Evolutionary conservation across 495 filamentous ascomycete species (phyloP).

Genomic region (Trichoderma parareesei): DNA sequence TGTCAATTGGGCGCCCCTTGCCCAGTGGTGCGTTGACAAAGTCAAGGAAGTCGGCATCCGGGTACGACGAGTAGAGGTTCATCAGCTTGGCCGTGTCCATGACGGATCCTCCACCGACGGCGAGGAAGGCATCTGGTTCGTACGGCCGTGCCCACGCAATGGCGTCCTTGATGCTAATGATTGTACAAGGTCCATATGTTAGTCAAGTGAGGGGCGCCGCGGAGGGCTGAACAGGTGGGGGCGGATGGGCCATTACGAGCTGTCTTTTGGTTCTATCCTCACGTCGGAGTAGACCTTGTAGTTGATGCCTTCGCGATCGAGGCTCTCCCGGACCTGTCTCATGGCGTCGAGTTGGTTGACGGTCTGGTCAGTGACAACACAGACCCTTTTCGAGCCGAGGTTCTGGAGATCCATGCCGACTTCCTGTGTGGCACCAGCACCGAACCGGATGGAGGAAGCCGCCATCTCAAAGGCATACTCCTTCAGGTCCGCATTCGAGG

Average conservation of each 20-base stretch:
- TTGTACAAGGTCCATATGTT: background rate
- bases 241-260: constrained; percentile 48
- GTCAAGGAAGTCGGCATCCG: constrained; percentile 85
- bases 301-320: constrained; percentile 67
- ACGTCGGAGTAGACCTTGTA: constrained; percentile 74
- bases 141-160: constrained; percentile 76
- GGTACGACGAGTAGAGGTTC: constrained; percentile 88
- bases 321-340: constrained; percentile 68
- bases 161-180: constrained; percentile 66
- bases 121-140: constrained; percentile 78
- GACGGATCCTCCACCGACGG: constrained; percentile 80
- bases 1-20: constrained; percentile 73
- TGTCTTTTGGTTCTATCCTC: constrained; percentile 86
- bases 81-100: constrained; percentile 98
- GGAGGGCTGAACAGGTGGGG: background rate
- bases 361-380: constrained; percentile 80
- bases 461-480: constrained; percentile 99
- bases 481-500: constrained; percentile 67
- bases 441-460: constrained; percentile 86
- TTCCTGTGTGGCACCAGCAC: constrained; percentile 86
- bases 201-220: background rate
- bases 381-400: constrained; percentile 75
- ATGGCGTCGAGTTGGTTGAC: constrained; percentile 76
- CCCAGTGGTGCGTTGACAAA: constrained; percentile 96
- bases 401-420: constrained; percentile 99